Base-by-base conservation (phyloP, 305 asterid species). In the Fraxinus greggii region DNA sequence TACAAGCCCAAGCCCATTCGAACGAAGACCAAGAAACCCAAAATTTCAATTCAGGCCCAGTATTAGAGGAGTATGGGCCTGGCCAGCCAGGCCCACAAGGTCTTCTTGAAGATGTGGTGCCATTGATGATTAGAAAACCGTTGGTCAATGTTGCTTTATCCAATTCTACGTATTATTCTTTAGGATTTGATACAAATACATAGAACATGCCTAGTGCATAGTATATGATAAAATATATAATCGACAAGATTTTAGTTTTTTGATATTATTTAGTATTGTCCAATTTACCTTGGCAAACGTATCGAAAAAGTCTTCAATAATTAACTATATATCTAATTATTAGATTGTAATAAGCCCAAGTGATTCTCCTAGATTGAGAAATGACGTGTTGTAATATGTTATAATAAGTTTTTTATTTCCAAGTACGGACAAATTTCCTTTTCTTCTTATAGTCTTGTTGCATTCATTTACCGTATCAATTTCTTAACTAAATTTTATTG, bases 61-160 rank as follows among this genome's bases (percentile, higher is more conserved):
- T 31, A 51, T 1, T 65, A 54, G 83, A 76, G 59, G 84, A 81
- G 3, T 17, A 77, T 72, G 90, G 69, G 74, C 67, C 45, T 24
- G 88, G 31, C 7, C 32, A 75, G 31, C 56, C 84, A 54, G 76
- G 78, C 63, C 86, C 89, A 26, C 91, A 89, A 80, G 98, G 98
- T 10, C 90, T 95, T 86, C 98, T 95, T 56, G 95, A 95, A 85
- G 98, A 93, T 79, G 78, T 95, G 86, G 98, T 95, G 77, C 98
- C 97, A 8, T 86, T 90, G 82, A 42, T 84, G 78, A 85, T 94
- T 65, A 84, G 97, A 75, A 93, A 88, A 56, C 97, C 98, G 21
- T 72, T 80, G 10, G 38, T 76, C 32, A 83, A 81, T 42, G 76
- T 83, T 17, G 59, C 86, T 0, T 83, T 86, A 19, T 88, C 93